A percentile compares a stretch with the other conserved stretches of the same genome.
Evolutionary conservation across 129 eudicot species (phyloP).

Genomic region (Gnaphalium uliginosum): DNA sequence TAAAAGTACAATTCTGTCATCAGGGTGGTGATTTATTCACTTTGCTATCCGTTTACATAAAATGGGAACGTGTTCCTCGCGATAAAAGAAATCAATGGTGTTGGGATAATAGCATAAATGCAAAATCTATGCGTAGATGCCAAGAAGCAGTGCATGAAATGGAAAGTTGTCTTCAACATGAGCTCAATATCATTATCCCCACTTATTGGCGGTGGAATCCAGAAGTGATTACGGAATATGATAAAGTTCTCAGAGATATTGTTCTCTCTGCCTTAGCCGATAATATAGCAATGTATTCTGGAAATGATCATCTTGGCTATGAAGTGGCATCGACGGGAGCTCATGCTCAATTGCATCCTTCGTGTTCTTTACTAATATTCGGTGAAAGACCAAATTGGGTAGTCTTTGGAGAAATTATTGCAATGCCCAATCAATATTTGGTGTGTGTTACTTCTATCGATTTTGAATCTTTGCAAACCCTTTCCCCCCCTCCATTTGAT

Average conservation of each 20-base stretch:
- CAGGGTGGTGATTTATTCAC: slow-evolving; percentile 85
- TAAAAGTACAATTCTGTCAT: slow-evolving; percentile 87
- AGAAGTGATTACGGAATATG: slow-evolving; percentile 38
- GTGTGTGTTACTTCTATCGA: slow-evolving; percentile 74
- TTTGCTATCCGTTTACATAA: slow-evolving; percentile 71
- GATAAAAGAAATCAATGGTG: slow-evolving; percentile 72
- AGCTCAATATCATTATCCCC: slow-evolving; percentile 61
- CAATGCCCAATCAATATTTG: slow-evolving; percentile 61
- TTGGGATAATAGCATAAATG: slow-evolving; percentile 95
- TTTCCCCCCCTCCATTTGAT: slow-evolving; percentile 74
- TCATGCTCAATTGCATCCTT: slow-evolving; percentile 77
- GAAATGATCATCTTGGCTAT: slow-evolving; percentile 85
- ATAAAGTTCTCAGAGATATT: slow-evolving; percentile 45
- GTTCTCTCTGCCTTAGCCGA: slow-evolving; percentile 73
- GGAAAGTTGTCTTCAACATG: slow-evolving; percentile 68
- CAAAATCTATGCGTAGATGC: slow-evolving; percentile 87
- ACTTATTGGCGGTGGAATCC: slow-evolving; percentile 82
- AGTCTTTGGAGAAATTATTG: slow-evolving; percentile 78
- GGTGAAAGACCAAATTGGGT: slow-evolving; percentile 79
- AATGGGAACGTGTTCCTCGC: slow-evolving; percentile 63
- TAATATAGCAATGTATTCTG: slow-evolving; percentile 81
- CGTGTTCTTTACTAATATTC: slow-evolving; percentile 72
- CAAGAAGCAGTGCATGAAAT: slow-evolving; percentile 69
- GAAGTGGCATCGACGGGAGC: slow-evolving; percentile 70
- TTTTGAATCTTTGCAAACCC: slow-evolving; percentile 43